Conservation (phyloP, 805 yeast species). For the Yarrowia sp. region DNA sequence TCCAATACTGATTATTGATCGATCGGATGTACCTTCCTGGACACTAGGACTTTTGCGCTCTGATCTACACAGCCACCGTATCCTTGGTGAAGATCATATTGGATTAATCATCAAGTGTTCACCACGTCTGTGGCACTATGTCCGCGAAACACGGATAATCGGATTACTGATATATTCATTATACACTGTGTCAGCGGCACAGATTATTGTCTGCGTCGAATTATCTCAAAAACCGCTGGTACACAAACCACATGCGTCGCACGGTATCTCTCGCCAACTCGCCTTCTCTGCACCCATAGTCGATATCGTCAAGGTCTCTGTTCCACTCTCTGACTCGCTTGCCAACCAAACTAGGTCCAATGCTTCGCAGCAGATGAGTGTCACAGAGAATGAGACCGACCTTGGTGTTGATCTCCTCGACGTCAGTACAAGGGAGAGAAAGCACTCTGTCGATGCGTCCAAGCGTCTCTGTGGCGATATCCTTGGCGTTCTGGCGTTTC, state of each 20-base stretch:
- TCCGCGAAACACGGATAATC: no score
- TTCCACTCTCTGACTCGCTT: constrained; percentile 59
- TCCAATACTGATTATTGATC: no score
- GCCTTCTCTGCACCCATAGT: background rate
- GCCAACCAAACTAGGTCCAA: constrained; percentile 47
- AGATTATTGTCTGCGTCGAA: no score
- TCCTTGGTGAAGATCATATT: no score
- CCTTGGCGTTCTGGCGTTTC: constrained; percentile 30
- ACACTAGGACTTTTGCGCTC: no score
- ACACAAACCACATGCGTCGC: constrained; percentile 60
- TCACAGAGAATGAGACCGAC: constrained; percentile 70
- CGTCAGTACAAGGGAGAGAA: constrained; percentile 31
- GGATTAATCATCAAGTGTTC: no score
- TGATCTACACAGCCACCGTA: no score
- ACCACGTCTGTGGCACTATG: no score
- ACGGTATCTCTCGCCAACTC: constrained; percentile 43
- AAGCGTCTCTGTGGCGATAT: constrained; percentile 46
- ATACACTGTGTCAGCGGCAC: no score
- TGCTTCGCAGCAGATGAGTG: constrained; percentile 52
- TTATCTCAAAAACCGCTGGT: constrained; percentile 39
- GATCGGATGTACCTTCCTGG: no score
- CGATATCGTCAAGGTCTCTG: constrained; percentile 51
- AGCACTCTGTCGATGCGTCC: constrained; percentile 61
- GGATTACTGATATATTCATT: no score
- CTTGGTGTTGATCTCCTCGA: constrained; percentile 39